Evolutionary conservation across 106 monocot genomes (phyloP), one percentile per base, ranked within the genome.

Genomic region (Amphibolis antarctica): DNA sequence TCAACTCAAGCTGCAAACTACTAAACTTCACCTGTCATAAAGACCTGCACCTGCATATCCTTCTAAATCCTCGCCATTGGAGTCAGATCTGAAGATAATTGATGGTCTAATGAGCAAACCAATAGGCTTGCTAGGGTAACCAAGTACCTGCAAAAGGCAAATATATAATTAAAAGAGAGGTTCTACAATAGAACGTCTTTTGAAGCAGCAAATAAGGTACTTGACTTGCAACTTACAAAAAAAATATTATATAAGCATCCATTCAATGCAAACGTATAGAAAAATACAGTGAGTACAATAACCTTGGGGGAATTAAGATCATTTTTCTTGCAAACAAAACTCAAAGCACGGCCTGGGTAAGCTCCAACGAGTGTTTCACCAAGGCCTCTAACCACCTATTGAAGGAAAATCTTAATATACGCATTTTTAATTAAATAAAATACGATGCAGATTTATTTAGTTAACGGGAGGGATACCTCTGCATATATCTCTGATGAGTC

Each of bases 331-430:
- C 90, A 87, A 9, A 85, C 57, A 56, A 87, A 98, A 52, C 98
- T 98, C 65, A 98, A 53, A 22, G 98, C 91, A 55, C 98, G 90
- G 22, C 98, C 91, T 15, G 98, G 90, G 74, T 90, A 98, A 46
- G 91, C 98, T 66, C 98, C 98, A 19, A 98, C 90, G 50, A 98
- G 85, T 42, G 98, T 98, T 68, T 98, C 98, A 30, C 98, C 98
- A 9, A 98, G 78, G 12, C 98, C 98, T 71, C 79, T 98, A 17
- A 98, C 98, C 65, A 98, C 82, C 93, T 93, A 64, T 27, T 63
- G 43, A 43, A 56, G 14, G 14, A 23, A 25, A 25, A 58, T 27
- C 26, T 1, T n/a, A 22, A 12, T 10, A 53, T n/a, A 51, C 18
- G 20, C 5, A 20, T 22, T 17, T 3, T 20, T 53, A 22, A 53